phyloP scores from a whole-genome alignment of 2,329 filamentous ascomycete genomes.

The Paradendryphiella salina region DNA sequence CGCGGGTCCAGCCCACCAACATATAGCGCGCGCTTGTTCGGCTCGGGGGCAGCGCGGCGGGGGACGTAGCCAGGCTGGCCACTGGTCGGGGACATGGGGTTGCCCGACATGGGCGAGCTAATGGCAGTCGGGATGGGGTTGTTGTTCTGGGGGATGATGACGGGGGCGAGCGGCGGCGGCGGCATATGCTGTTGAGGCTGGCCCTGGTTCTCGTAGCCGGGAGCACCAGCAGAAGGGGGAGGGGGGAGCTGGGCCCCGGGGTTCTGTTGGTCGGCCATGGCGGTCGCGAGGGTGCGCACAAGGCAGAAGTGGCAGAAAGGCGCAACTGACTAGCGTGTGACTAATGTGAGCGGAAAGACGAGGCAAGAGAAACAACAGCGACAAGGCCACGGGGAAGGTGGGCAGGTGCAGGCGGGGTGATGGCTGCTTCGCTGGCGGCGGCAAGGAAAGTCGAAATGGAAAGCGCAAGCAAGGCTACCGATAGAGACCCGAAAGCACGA shows the following conservation, averaged over 20 bases:
- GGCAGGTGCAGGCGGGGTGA: constrained; percentile 23
- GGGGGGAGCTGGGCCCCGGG: constrained; percentile 68
- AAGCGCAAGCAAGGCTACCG: constrained; percentile 34
- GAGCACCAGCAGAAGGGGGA: constrained; percentile 69
- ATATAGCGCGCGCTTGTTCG: constrained; percentile 97
- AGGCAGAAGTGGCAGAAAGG: constrained; percentile 18
- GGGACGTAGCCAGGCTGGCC: constrained; percentile 70
- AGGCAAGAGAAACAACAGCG: constrained; percentile 14
- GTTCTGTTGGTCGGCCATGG: constrained; percentile 78
- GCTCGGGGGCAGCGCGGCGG: constrained; percentile 90
- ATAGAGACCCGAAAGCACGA: constrained; percentile 38
- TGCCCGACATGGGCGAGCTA: constrained; percentile 79
- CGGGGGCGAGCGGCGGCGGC: constrained; percentile 80
- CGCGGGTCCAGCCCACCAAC: constrained; percentile 92
- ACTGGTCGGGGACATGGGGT: constrained; percentile 82
- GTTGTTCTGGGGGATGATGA: constrained; percentile 90
- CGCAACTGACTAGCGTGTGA: constrained; percentile 8
- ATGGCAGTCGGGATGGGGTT: constrained; percentile 94
- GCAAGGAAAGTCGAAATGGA: constrained; percentile 36
- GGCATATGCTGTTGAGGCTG: constrained; percentile 77
- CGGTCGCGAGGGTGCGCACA: constrained; percentile 24
- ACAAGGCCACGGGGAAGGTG: constrained; percentile 17
- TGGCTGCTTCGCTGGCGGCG: constrained; percentile 27
- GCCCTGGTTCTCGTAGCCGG: constrained; percentile 74
- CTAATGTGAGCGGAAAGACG: constrained; percentile 13